Percentiles rank a stretch among this genome's conserved stretches.
Conservation (phyloP, 2,329 filamentous ascomycete species). For the Blumeriella jaapii region DNA sequence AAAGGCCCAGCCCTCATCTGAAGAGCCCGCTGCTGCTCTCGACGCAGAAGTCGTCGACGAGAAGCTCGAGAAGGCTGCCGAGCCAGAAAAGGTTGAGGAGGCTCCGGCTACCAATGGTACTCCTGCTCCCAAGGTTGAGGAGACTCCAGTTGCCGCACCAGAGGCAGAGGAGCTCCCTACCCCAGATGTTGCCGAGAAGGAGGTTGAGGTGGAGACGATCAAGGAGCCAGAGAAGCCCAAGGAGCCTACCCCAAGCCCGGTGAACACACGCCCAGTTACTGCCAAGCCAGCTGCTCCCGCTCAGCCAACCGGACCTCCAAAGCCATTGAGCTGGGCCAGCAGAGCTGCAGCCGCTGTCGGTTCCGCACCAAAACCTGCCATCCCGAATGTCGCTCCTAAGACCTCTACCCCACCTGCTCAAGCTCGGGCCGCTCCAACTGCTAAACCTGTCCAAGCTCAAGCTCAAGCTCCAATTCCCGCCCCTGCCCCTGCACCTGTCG, state of each 20-base stretch:
- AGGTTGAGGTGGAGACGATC: slow-evolving; percentile 42
- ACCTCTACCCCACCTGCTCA: slow-evolving; percentile 43
- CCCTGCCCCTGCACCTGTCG: slow-evolving; percentile 27
- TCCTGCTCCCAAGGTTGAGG: slow-evolving; percentile 25
- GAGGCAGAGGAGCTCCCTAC: slow-evolving; percentile 29
- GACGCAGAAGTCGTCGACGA: slow-evolving; percentile 52
- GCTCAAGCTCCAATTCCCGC: slow-evolving; percentile 41
- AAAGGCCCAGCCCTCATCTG: slow-evolving; percentile 24
- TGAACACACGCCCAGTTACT: slow-evolving; percentile 30
- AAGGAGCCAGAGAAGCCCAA: slow-evolving; percentile 56
- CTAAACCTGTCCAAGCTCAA: slow-evolving; percentile 28
- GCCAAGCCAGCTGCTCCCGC: slow-evolving; percentile 33
- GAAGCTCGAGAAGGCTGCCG: slow-evolving; percentile 58
- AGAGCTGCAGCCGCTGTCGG: slow-evolving; percentile 47
- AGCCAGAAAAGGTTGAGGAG: slow-evolving; percentile 29
- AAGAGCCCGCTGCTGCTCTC: slow-evolving; percentile 28
- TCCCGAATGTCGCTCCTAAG: slow-evolving; percentile 39
- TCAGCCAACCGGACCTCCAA: slow-evolving; percentile 43
- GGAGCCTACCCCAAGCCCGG: slow-evolving; percentile 45
- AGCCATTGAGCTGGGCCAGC: slow-evolving; percentile 68
- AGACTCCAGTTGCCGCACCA: slow-evolving; percentile 21
- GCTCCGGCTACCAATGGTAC: slow-evolving; percentile 34
- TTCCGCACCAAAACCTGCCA: slow-evolving; percentile 43
- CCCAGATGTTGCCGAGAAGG: slow-evolving; percentile 39
- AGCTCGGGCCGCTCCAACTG: slow-evolving; percentile 38